Conservation (phyloP, 805 yeast species). For the Pichia cabralensis region DNA sequence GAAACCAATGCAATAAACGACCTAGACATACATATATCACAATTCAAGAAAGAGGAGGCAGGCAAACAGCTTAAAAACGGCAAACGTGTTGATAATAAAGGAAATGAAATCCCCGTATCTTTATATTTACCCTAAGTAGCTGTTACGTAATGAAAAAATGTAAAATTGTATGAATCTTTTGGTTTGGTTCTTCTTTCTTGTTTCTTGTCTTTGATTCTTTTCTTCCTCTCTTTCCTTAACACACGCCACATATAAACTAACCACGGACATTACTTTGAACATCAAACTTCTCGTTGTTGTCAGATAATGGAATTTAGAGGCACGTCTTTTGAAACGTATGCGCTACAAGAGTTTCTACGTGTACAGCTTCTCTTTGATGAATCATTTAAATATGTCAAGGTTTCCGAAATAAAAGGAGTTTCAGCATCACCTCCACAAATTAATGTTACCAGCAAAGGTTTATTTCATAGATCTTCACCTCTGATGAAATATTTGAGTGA, state of each 20-base stretch:
- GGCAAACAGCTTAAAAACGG: too few species aligned
- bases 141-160: too few species aligned
- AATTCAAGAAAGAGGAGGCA: too few species aligned
- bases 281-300: too few species aligned
- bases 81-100: too few species aligned
- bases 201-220: not conserved
- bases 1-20: too few species aligned
- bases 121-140: not conserved
- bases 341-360: slow-evolving; percentile 18
- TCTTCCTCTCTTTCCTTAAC: not conserved
- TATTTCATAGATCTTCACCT: slow-evolving; percentile 10
- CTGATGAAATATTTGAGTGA: slow-evolving; percentile 17
- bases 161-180: too few species aligned
- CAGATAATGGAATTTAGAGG: slow-evolving; percentile 7
- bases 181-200: too few species aligned
- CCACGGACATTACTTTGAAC: too few species aligned
- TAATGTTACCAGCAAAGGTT: not conserved
- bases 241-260: not conserved
- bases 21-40: too few species aligned
- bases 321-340: slow-evolving; percentile 10
- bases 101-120: not conserved
- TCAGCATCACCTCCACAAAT: slow-evolving; percentile 13
- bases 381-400: slow-evolving; percentile 12
- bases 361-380: slow-evolving; percentile 21
- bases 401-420: slow-evolving; percentile 14